Evolutionary conservation across 2,329 filamentous ascomycete species (phyloP), one percentile per base, ranked within the genome.

Genomic region (Aspergillus floridensis): DNA sequence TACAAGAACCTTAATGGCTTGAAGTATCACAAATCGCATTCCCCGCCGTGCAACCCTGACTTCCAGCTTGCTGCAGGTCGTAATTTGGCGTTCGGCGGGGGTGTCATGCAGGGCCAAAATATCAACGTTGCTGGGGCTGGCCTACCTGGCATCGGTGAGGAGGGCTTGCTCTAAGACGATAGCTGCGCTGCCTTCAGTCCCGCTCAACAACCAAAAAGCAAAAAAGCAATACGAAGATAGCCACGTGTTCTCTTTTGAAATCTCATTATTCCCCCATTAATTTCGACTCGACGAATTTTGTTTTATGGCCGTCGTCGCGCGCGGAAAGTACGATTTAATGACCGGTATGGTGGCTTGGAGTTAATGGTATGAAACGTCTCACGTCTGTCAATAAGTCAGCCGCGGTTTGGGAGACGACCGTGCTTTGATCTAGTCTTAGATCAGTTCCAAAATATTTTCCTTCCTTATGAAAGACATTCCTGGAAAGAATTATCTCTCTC

Each of bases 1-100:
- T 99, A 99, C 80, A 99, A 99, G 87, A 99, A 99, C 73, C 78
- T 99, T 62, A 99, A 99, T 77, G 95, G 95, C 6, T 85, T 99
- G 63, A 99, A 99, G 86, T 99, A 99, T 73, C 87, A 89, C 79
- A 91, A 91, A 76, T 86, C 88, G 63, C 89, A 97, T 75, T 95
- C 92, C 12, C 89, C 92, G 24, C 89, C 90, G 56, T 97, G 93
- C 80, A 96, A 96, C 71, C 92, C 92, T 0, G 92, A 96, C 62
- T 86, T 89, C 64, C 84, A 86, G 70, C 74, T 85, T 56, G 80
- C 80, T 60, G 82, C 67, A 56, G 72, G 72, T 53, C 74, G 75
- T 59, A 74, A 72, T 59, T 57, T 78, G 54, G 73, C 71, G 53
- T 70, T 75, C 21, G 74, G 74, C 16, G 75, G 75, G 46, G 76